Base-by-base conservation (phyloP, 2,329 filamentous ascomycete genomes). In the Pseudogymnoascus sp. region DNA sequence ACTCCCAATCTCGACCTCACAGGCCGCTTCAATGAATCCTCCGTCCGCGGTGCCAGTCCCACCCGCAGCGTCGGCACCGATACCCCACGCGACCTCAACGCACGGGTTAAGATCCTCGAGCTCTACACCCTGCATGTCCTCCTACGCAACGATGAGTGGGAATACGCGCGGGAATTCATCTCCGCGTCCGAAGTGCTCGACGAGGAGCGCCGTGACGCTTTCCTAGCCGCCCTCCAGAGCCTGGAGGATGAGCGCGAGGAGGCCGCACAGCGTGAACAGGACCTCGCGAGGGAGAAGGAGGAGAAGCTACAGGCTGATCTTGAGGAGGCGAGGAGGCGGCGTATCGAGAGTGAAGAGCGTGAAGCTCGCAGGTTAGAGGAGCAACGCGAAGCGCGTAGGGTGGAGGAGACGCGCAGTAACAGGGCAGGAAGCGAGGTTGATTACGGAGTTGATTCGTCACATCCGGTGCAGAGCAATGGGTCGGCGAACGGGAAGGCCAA, bases 81-180 rank as follows among this genome's bases (percentile, higher is more conserved):
- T 70, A 95, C 91, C 0, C 91, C 91, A 0, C 85, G 90, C 64
- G 91, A 96, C 71, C 82, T 96, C 36, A 87, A 89, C 67, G 86
- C 90, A 4, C 83, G 91, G 50, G 86, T 97, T 65, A 96, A 95
- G 76, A 89, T 99, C 41, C 83, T 99, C 58, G 94, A 99, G 75
- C 81, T 99, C 7, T 99, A 97, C 73, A 95, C 91, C 1, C 81
- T 99, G 4, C 94, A 99, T 71, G 90, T 97, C 6, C 83, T 99
- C n/a, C 86, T 93, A 4, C 83, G 91, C 60, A 97, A 97, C 68
- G 86, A 90, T 61, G 91, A 97, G 75, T 99, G 94, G 94, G 90
- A 96, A 62, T 97, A 97, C 69, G 91, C 94, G 3, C 84, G 85
- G 63, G 90, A 96, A 68, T 97, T 97, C 73, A 95, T 97, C 70